phyloP scores from a whole-genome alignment of 2,329 filamentous ascomycete species.

The Byssoonygena ceratinophila region DNA sequence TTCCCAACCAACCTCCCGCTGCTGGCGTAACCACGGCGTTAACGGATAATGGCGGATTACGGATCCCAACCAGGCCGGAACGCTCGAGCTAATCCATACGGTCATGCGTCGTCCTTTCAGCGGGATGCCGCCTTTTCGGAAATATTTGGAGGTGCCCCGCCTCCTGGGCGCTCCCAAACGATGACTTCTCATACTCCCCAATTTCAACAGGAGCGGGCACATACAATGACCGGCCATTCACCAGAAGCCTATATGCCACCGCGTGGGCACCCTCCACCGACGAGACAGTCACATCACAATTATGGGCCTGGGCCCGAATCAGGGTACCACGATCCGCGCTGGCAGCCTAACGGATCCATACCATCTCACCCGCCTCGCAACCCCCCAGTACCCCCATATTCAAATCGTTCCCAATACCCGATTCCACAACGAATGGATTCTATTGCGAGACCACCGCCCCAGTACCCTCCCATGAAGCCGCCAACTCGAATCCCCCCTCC shows the following conservation, averaged over 20 bases:
- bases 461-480: constrained; percentile 50
- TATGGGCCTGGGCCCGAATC: constrained; percentile 33
- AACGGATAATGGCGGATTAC: constrained; percentile 50
- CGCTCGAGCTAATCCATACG: constrained; percentile 45
- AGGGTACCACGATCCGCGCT: constrained; percentile 32
- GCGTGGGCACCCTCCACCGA: constrained; percentile 25
- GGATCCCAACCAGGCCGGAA: constrained; percentile 52
- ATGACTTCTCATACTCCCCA: constrained; percentile 72
- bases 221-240: constrained; percentile 59
- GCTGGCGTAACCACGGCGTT: neutral
- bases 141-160: constrained; percentile 83
- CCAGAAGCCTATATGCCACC: constrained; percentile 36
- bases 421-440: constrained; percentile 61
- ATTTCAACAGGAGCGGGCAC: constrained; percentile 57
- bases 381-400: constrained; percentile 42
- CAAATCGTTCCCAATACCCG: constrained; percentile 59
- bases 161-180: constrained; percentile 81
- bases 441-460: constrained; percentile 40
- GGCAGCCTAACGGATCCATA: constrained; percentile 26
- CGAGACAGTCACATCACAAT: constrained; percentile 37
- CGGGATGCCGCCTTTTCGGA: constrained; percentile 92
- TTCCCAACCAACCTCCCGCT: neutral
- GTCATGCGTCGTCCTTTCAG: constrained; percentile 49
- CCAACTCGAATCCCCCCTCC: constrained; percentile 50
- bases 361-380: constrained; percentile 18